Evolutionary conservation across 768 basidiomycete genomes (phyloP), one percentile per base, ranked within the genome.

Genomic region (Postia placenta): DNA sequence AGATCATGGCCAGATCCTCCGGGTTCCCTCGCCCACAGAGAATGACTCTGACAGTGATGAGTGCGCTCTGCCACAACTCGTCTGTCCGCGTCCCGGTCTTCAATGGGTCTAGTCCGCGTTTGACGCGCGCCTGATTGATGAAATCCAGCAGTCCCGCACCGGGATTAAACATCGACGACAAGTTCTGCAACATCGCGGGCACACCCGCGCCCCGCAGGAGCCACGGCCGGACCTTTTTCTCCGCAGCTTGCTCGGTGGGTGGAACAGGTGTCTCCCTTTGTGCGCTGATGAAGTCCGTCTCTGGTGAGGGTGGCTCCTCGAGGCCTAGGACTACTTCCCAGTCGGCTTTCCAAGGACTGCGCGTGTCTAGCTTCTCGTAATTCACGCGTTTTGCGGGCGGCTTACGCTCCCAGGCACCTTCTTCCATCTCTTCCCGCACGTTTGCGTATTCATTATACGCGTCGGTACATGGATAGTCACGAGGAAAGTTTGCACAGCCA

Each of bases 321-420:
- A 84, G 52, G 2, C 83, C 82, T n/a, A 90, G 74, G n/a, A 87
- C 70, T 20, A 70, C 69, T 11, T 69, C 71, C 91, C 92, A 94
- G 55, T 92, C 83, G 2, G 86, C 75, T 41, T 67, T 68, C 83
- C 85, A 97, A 1, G 91, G 87, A 60, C 79, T 84, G 47, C 71
- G 63, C 0, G 79, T 83, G 4, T 78, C 81, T 37, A 91, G 57
- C 52, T 78, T 81, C 17, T 68, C 70, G 53, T 75, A 92, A 56
- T 86, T 89, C 6, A 79, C 72, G 49, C 90, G 75, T 68, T 97
- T 99, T 5, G 90, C 93, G 5, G 88, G 85, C 14, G 95, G 94
- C 46, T 84, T 89, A 48, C 84, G 69, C 43, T 79, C 77, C 92
- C 92, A 97, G 15, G 68, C 68, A 22, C 63, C 73, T 36, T 69